Evolutionary conservation across 306 rosid genomes (phyloP).

Genomic region (Castanea sativa): DNA sequence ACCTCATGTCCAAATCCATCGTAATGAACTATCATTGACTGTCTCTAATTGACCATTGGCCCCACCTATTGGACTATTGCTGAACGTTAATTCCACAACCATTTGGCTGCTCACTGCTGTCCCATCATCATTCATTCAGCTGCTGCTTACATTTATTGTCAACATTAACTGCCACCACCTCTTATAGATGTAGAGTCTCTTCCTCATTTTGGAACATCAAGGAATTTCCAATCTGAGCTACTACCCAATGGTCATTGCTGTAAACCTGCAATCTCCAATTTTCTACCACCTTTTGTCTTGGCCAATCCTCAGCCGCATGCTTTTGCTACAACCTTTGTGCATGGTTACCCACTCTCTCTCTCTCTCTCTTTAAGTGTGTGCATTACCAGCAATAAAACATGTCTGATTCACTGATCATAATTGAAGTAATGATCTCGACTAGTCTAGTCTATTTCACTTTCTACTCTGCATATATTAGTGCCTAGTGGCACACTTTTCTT

Average conservation of each 20-base stretch:
- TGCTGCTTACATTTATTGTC: neutral
- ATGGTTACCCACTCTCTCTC: neutral
- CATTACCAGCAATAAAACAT: neutral
- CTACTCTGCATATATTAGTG: neutral
- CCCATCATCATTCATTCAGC: neutral
- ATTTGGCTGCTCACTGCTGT: neutral
- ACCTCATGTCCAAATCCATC: neutral
- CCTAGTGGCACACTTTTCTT: neutral
- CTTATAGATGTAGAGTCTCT: neutral
- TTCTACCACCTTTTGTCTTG: neutral
- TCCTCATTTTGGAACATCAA: conserved; percentile 9
- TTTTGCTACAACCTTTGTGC: neutral
- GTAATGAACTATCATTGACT: neutral
- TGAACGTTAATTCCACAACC: neutral
- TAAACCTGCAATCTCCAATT: neutral
- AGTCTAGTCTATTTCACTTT: conserved; percentile 2
- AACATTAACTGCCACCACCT: conserved; percentile 1
- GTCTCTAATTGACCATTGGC: neutral
- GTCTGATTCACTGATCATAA: conserved; percentile 3
- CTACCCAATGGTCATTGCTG: neutral
- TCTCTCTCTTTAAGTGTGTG: neutral
- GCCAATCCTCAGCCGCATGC: neutral
- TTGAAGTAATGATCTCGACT: conserved; percentile 1
- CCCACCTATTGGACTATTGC: neutral
- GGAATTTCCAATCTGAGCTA: neutral